phyloP scores from a whole-genome alignment of 148 eudicot species.

The Rhododendron kiyosumense region DNA sequence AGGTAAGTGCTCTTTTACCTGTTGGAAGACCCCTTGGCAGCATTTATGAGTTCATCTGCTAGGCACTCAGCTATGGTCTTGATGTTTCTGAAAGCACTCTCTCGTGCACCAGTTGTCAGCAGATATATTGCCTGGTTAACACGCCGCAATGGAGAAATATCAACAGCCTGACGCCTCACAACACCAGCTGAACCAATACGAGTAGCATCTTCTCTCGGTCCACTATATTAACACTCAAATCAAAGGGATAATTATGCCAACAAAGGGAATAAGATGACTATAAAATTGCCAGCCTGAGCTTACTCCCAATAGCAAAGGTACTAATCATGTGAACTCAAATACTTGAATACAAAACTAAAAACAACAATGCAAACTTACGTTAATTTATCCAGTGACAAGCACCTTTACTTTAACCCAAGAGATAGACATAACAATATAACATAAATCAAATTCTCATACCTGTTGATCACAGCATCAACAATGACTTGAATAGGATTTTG shows the following conservation, averaged over 20 bases:
- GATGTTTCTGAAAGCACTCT: conserved; percentile 48
- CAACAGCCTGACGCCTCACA: conserved; percentile 34
- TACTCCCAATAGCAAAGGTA: not conserved
- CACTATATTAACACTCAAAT: conserved; percentile 10
- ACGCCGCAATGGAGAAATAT: conserved; percentile 29
- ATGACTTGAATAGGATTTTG: conserved; percentile 35
- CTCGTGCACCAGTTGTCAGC: conserved; percentile 50
- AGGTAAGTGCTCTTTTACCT: conserved; percentile 17
- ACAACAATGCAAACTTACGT: not conserved
- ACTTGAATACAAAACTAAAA: not conserved
- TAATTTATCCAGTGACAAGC: not conserved
- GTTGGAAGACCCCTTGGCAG: conserved; percentile 54
- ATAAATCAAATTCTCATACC: conserved; percentile 17
- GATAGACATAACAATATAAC: not conserved
- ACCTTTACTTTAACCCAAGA: not conserved
- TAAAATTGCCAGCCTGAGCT: not conserved
- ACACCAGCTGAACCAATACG: conserved; percentile 32
- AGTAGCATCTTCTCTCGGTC: conserved; percentile 33
- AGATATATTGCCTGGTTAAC: conserved; percentile 49
- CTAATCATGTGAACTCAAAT: not conserved
- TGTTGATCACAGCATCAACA: conserved; percentile 54
- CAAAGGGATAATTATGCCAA: not conserved
- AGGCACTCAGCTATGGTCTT: conserved; percentile 54
- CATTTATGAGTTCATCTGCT: conserved; percentile 58
- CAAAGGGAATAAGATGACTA: not conserved